A percentile compares a stretch with the other conserved stretches of the same genome.
These are phyloP conservation scores for Teratosphaeriaceae sp. DNA, from an alignment of 2,329 filamentous ascomycete species.

Conservation along the genomic window DNA sequence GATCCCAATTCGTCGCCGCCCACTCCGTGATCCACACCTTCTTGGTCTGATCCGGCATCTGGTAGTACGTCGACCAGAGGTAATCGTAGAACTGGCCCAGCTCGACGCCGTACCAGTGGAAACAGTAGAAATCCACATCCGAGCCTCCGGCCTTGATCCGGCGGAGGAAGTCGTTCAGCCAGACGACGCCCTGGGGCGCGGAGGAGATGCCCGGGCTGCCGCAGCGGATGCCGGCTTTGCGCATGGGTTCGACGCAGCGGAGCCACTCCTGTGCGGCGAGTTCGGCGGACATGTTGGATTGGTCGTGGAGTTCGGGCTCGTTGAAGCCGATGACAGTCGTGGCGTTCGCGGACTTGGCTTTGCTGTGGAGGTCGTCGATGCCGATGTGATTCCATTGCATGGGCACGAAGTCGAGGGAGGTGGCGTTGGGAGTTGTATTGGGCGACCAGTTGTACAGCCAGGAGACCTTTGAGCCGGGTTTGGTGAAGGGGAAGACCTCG, in stretches of 20 bases:
- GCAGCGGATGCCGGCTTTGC: constrained; percentile 18
- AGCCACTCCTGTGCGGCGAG: constrained; percentile 24
- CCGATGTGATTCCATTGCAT: constrained; percentile 29
- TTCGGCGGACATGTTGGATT: constrained; percentile 24
- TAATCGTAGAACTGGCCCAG: constrained; percentile 28
- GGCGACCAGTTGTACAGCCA: constrained; percentile 31
- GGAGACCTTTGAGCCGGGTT: constrained; percentile 26
- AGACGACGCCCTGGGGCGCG: constrained; percentile 22
- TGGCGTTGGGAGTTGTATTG: constrained; percentile 17
- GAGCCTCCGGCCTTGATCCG: constrained; percentile 18
- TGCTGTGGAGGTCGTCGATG: constrained; percentile 20
- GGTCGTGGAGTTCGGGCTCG: constrained; percentile 28
- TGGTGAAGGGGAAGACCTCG: constrained; percentile 24
- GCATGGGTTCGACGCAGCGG: constrained; percentile 23
- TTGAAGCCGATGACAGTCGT: constrained; percentile 23
- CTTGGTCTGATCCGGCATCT: constrained; percentile 16
- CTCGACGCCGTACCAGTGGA: constrained; percentile 27
- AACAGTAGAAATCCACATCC: constrained; percentile 26
- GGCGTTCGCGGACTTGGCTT: constrained; percentile 11
- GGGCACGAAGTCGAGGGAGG: constrained; percentile 23
- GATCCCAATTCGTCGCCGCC: constrained; percentile 27
- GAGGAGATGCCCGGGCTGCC: constrained; percentile 26
- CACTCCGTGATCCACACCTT: constrained; percentile 30
- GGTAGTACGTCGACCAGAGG: constrained; percentile 24
- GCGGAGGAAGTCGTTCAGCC: constrained; percentile 22